These are phyloP conservation scores for Podospora comata DNA, from an alignment of 495 filamentous ascomycete genomes.

Conservation along the genomic window DNA sequence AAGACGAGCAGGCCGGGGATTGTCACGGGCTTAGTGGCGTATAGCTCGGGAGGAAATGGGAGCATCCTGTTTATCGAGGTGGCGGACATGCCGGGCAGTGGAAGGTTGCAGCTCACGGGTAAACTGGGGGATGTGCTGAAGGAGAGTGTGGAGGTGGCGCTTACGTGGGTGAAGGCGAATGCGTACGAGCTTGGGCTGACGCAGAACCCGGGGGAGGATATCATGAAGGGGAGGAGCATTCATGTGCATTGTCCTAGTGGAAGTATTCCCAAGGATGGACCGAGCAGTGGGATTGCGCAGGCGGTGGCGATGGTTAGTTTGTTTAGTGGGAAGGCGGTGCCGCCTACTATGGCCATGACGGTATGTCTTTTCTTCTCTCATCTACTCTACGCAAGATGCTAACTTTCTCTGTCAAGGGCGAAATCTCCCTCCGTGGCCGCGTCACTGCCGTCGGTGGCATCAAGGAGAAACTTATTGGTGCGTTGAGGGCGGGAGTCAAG, in stretches of 20 bases:
- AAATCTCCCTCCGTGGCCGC: constrained; percentile 83
- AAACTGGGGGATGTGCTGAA: constrained; percentile 98
- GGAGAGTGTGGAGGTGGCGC: constrained; percentile 92
- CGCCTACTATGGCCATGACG: constrained; percentile 94
- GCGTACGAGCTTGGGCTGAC: constrained; percentile 88
- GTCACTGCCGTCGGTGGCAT: constrained; percentile 90
- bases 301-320: constrained; percentile 89
- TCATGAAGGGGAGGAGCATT: constrained; percentile 92
- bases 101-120: constrained; percentile 92
- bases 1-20: constrained; percentile 83
- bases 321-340: constrained; percentile 83
- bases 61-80: constrained; percentile 98
- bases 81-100: constrained; percentile 92
- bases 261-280: constrained; percentile 90
- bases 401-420: constrained; percentile 49
- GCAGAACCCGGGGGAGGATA: constrained; percentile 74
- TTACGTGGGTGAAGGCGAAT: constrained; percentile 95
- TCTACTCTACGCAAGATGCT: neutral
- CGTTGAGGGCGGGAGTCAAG: constrained; percentile 88
- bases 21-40: constrained; percentile 96
- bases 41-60: constrained; percentile 86
- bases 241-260: constrained; percentile 97
- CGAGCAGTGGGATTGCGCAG: constrained; percentile 87
- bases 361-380: constrained; percentile 31
- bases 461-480: constrained; percentile 98